Conservation (phyloP, 139 green algal genomes). For the Coccomyxa sp. region DNA sequence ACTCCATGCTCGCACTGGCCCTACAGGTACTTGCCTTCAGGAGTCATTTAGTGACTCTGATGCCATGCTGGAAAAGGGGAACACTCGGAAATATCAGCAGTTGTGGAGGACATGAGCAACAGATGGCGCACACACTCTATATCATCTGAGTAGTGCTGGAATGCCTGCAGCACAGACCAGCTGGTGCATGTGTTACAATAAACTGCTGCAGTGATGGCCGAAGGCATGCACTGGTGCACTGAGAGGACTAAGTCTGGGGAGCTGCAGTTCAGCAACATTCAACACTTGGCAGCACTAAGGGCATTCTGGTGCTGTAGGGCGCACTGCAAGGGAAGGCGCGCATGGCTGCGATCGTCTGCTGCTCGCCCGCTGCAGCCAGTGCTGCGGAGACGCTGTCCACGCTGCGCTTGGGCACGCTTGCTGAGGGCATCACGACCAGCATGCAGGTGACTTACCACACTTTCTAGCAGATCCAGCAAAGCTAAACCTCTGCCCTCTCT, state of each 20-base stretch:
- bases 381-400: constrained; percentile 71
- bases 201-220: too few relatives aligned
- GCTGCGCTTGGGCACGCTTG: constrained; percentile 59
- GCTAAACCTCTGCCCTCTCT: too few relatives aligned
- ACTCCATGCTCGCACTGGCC: constrained; percentile 43
- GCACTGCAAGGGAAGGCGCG: constrained; percentile 61
- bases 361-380: constrained; percentile 57
- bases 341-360: constrained; percentile 79
- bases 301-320: constrained; percentile 37
- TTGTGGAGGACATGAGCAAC: not conserved
- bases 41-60: not conserved
- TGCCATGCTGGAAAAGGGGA: not conserved
- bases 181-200: not conserved
- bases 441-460: constrained; percentile 31
- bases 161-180: too few relatives aligned
- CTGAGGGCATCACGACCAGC: constrained; percentile 51
- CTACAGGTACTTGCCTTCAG: constrained; percentile 5
- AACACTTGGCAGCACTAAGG: not conserved
- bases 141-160: too few relatives aligned
- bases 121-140: too few relatives aligned
- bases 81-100: not conserved
- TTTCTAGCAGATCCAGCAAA: too few relatives aligned
- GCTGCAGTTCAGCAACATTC: not conserved
- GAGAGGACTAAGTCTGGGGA: not conserved
- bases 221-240: not conserved